These are phyloP conservation scores for Voacanga thouarsii DNA, from an alignment of 257 asterid species.

Conservation along the genomic window DNA sequence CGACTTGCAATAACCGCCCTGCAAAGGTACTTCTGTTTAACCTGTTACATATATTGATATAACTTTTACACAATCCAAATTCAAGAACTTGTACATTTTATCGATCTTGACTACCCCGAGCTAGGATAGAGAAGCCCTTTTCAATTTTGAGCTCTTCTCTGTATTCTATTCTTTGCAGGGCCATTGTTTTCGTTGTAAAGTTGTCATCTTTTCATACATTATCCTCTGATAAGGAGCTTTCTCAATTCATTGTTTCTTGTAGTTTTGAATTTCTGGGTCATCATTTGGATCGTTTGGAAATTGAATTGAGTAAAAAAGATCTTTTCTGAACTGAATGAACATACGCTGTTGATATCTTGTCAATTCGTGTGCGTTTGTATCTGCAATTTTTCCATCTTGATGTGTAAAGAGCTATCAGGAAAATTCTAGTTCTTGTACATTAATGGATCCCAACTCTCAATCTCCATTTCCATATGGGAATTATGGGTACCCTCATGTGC, in stretches of 20 bases:
- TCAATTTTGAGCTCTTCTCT: neutral
- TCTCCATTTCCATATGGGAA: slow-evolving; percentile 54
- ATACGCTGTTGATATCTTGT: slow-evolving; percentile 6
- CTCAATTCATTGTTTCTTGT: neutral
- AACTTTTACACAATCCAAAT: slow-evolving; percentile 9
- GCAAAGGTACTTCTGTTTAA: slow-evolving; percentile 10
- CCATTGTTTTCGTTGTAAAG: neutral
- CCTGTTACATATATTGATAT: neutral
- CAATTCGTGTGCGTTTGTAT: slow-evolving; percentile 12
- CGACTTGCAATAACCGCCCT: neutral
- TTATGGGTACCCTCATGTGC: slow-evolving; percentile 48
- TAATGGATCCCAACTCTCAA: slow-evolving; percentile 64
- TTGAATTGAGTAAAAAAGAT: neutral
- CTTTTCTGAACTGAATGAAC: neutral
- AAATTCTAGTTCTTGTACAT: slow-evolving; percentile 9
- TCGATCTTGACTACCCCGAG: neutral
- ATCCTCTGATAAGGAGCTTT: neutral
- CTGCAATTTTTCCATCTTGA: slow-evolving; percentile 21
- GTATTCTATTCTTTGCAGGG: neutral
- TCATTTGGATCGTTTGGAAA: neutral
- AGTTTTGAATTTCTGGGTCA: neutral
- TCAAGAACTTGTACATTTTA: neutral
- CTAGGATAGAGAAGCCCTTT: neutral
- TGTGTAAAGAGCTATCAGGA: slow-evolving; percentile 14
- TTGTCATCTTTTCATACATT: neutral